phyloP scores from a whole-genome alignment of 805 yeast species.

The Kodamaea nitidulidarum region DNA sequence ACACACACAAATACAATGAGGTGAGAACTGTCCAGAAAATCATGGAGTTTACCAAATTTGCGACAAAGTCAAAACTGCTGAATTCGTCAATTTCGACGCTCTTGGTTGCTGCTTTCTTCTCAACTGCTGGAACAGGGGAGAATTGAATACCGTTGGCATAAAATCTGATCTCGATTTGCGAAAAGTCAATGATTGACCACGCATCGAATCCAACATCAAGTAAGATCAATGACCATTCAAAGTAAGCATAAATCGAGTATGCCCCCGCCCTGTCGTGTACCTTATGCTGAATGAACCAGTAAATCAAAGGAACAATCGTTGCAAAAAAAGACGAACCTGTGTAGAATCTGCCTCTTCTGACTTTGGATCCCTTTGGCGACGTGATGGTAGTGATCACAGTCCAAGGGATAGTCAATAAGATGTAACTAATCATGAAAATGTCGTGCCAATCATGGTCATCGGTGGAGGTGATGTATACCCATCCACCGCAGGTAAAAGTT shows the following conservation, averaged over 20 bases:
- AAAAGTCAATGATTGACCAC: conserved; percentile 69
- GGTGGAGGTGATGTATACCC: conserved; percentile 96
- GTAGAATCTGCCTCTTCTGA: conserved; percentile 48
- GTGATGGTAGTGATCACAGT: conserved; percentile 55
- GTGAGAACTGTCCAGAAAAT: conserved; percentile 84
- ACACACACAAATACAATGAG: conserved; percentile 76
- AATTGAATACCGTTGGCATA: conserved; percentile 23
- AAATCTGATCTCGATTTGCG: conserved; percentile 50
- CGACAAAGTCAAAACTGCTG: conserved; percentile 32
- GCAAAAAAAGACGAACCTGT: conserved; percentile 64
- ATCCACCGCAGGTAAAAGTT: conserved; percentile 95
- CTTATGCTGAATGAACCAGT: conserved; percentile 89
- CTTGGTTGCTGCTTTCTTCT: not conserved
- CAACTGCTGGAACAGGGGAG: conserved; percentile 2
- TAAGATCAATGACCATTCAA: conserved; percentile 87
- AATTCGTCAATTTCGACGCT: conserved; percentile 21
- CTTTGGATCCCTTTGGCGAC: conserved; percentile 41
- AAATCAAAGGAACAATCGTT: conserved; percentile 75
- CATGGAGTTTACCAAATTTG: conserved; percentile 59
- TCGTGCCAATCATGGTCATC: conserved; percentile 97
- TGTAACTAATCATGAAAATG: conserved; percentile 88
- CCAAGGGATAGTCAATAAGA: conserved; percentile 91
- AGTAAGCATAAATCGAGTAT: conserved; percentile 88
- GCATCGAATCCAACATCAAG: conserved; percentile 85
- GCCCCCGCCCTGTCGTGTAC: conserved; percentile 89